Evolutionary conservation across 768 basidiomycete genomes (phyloP).

Genomic region (Leccinum longicurvipes): DNA sequence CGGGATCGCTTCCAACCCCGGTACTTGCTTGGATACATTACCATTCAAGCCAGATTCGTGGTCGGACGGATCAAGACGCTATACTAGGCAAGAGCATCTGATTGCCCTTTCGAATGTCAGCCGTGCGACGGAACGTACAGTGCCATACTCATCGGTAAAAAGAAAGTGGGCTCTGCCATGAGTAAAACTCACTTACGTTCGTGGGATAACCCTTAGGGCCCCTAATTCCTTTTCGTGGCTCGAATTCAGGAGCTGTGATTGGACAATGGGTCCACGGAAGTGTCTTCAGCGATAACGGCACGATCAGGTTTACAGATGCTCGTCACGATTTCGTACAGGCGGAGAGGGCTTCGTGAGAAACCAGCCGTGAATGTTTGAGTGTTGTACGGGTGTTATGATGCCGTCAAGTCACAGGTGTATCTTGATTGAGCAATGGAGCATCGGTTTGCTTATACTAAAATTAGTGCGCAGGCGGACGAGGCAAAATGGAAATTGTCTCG

Average conservation of each 20-base stretch:
- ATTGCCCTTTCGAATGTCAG: slow-evolving; percentile 97
- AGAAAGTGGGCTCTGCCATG: too few species aligned
- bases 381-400: slow-evolving; percentile 95
- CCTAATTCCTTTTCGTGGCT: too few species aligned
- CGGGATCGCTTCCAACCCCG: slow-evolving; percentile 94
- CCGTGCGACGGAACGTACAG: slow-evolving; percentile 92
- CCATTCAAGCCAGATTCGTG: slow-evolving; percentile 92
- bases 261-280: too few species aligned
- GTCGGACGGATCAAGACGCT: slow-evolving; percentile 77
- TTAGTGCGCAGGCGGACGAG: background rate
- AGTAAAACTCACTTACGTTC: too few species aligned
- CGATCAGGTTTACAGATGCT: too few species aligned
- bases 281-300: too few species aligned
- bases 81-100: slow-evolving; percentile 81
- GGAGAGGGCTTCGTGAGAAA: slow-evolving; percentile 82
- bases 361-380: slow-evolving; percentile 55
- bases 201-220: too few species aligned
- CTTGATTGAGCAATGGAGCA: slow-evolving; percentile 71
- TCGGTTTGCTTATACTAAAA: slow-evolving; percentile 54
- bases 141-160: slow-evolving; percentile 82
- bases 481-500: background rate
- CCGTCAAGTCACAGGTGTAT: slow-evolving; percentile 92
- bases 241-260: too few species aligned
- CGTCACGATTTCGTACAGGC: slow-evolving; percentile 93
- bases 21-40: slow-evolving; percentile 94